A percentile compares a stretch with the other conserved stretches of the same genome.
Evolutionary conservation across 2,329 filamentous ascomycete species (phyloP).

Genomic region (Microdochium nivale): DNA sequence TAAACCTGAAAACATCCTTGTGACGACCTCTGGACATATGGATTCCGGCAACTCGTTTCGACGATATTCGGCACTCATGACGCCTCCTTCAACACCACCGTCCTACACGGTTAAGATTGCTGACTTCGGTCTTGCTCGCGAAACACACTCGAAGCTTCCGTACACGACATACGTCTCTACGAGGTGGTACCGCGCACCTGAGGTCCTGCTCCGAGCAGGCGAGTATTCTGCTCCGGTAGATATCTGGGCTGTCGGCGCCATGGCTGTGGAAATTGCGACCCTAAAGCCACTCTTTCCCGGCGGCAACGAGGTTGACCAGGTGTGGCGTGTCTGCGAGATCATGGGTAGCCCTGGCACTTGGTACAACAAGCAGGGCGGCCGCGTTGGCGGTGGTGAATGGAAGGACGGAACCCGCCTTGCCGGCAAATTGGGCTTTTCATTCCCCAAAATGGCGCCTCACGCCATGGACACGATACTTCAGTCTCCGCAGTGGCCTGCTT

Average conservation of each 20-base stretch:
- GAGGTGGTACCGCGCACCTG: conserved; percentile 93
- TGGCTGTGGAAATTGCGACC: conserved; percentile 97
- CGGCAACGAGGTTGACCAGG: conserved; percentile 96
- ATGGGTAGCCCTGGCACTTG: conserved; percentile 98
- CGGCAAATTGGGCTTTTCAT: conserved; percentile 95
- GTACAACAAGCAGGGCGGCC: conserved; percentile 84
- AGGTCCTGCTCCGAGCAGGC: conserved; percentile 85
- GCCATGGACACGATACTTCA: conserved; percentile 91
- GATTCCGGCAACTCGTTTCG: conserved; percentile 81
- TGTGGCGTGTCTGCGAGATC: conserved; percentile 97
- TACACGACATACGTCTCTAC: conserved; percentile 99
- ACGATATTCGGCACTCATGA: conserved; percentile 87
- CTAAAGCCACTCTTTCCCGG: conserved; percentile 95
- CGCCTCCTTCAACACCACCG: conserved; percentile 88
- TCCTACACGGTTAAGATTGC: conserved; percentile 96
- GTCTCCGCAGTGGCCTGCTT: conserved; percentile 81
- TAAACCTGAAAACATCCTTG: conserved; percentile 97
- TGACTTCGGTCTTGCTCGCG: conserved; percentile 93
- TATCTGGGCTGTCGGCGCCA: conserved; percentile 96
- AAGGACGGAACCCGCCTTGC: conserved; percentile 87
- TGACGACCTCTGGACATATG: conserved; percentile 79
- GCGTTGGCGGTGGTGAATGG: conserved; percentile 94
- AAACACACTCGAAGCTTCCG: conserved; percentile 91
- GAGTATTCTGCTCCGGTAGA: conserved; percentile 97
- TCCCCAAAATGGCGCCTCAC: conserved; percentile 98